These are phyloP conservation scores for Polytrichum commune DNA, from an alignment of 225 moss, liverwort and hornwort species.

Conservation along the genomic window DNA sequence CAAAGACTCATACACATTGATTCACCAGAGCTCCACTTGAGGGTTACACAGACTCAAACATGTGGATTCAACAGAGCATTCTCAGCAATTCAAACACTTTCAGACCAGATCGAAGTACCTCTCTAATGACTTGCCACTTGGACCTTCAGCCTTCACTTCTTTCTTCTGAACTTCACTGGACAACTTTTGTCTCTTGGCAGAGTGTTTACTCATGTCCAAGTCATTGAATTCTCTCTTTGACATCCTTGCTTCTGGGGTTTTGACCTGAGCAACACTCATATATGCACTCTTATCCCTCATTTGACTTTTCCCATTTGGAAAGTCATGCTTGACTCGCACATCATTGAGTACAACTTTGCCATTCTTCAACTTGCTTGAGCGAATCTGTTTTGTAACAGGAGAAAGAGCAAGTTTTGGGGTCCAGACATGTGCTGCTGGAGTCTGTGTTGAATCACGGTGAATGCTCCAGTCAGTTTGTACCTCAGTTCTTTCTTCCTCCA, in stretches of 20 bases:
- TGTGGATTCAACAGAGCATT: neutral
- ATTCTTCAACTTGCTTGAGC: slow-evolving; percentile 36
- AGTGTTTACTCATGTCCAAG: slow-evolving; percentile 16
- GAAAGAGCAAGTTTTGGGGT: slow-evolving; percentile 28
- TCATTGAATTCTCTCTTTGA: slow-evolving; percentile 51
- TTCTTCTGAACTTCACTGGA: slow-evolving; percentile 30
- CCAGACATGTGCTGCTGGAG: slow-evolving; percentile 33
- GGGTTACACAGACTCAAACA: neutral
- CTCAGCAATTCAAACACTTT: neutral
- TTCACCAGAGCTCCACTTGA: neutral
- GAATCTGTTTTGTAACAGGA: slow-evolving; percentile 44
- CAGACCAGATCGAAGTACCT: slow-evolving; percentile 24
- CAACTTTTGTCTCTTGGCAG: slow-evolving; percentile 34
- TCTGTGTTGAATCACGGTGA: slow-evolving; percentile 26
- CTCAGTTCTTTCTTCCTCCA: slow-evolving; percentile 13
- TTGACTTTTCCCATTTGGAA: slow-evolving; percentile 14
- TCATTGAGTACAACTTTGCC: slow-evolving; percentile 15
- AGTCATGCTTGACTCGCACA: slow-evolving; percentile 10
- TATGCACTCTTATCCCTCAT: slow-evolving; percentile 5
- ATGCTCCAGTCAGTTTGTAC: slow-evolving; percentile 15
- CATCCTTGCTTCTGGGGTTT: slow-evolving; percentile 17
- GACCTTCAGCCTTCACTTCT: slow-evolving; percentile 28
- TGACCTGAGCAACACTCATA: slow-evolving; percentile 1
- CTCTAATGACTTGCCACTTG: slow-evolving; percentile 24
- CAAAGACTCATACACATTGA: neutral